A percentile compares a stretch with the other conserved stretches of the same genome.
phyloP scores from a whole-genome alignment of 306 rosid species.

The Acacia acuminata region DNA sequence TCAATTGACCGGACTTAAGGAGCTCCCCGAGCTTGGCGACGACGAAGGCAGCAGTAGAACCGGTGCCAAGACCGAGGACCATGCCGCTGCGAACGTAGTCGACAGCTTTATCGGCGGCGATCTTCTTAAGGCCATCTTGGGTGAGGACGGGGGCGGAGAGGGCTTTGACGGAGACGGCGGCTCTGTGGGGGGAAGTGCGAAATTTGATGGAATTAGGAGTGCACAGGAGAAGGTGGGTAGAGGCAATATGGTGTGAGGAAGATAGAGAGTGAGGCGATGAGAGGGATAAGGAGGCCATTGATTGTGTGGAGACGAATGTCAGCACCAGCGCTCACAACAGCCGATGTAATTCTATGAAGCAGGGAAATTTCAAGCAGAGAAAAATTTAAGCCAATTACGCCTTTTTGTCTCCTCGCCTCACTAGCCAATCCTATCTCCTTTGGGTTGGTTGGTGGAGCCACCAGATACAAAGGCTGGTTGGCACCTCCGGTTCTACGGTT shows the following conservation, averaged over 20 bases:
- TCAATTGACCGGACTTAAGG: conserved; percentile 56
- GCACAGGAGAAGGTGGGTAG: conserved; percentile 55
- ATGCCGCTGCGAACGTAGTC: conserved; percentile 76
- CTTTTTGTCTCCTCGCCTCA: background rate
- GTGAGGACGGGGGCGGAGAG: conserved; percentile 60
- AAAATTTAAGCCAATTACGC: background rate
- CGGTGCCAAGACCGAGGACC: conserved; percentile 93
- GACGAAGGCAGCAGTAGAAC: conserved; percentile 91
- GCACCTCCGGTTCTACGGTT: background rate
- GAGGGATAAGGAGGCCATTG: conserved; percentile 75
- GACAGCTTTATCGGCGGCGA: conserved; percentile 89
- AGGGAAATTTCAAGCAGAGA: background rate
- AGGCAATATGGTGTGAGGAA: conserved; percentile 51
- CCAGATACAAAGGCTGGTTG: background rate
- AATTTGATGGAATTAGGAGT: conserved; percentile 43
- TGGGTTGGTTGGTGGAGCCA: background rate
- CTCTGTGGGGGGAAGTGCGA: conserved; percentile 35
- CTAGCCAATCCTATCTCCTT: background rate
- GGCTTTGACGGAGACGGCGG: conserved; percentile 49
- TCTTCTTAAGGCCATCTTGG: conserved; percentile 79
- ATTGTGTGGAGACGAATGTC: conserved; percentile 2
- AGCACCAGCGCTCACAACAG: background rate
- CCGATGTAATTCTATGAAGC: background rate
- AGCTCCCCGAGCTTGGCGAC: conserved; percentile 77
- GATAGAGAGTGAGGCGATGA: conserved; percentile 55